These are phyloP conservation scores for Mycena filopes DNA, from an alignment of 768 basidiomycete species.

Conservation along the genomic window DNA sequence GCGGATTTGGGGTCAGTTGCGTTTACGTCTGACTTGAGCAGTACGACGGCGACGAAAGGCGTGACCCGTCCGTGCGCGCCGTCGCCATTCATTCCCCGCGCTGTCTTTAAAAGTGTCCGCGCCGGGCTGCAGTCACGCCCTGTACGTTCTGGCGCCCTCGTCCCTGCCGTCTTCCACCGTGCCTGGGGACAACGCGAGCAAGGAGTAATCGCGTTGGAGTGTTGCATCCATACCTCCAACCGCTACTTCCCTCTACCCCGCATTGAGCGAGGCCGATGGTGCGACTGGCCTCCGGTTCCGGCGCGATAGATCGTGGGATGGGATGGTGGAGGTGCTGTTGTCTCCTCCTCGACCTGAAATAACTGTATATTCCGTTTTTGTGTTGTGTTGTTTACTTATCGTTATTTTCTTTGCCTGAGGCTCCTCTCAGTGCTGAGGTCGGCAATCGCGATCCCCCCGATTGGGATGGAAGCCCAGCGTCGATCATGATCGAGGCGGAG, in stretches of 20 bases:
- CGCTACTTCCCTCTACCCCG: conserved; percentile 14
- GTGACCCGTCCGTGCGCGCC: too few species aligned
- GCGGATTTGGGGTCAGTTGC: too few species aligned
- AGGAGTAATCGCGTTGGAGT: conserved; percentile 10
- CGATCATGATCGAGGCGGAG: too few species aligned
- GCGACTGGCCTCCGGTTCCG: conserved; percentile 18
- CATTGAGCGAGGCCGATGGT: conserved; percentile 6
- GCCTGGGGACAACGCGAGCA: too few species aligned
- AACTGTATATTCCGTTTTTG: background rate
- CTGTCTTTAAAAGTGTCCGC: too few species aligned
- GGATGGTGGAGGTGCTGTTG: background rate
- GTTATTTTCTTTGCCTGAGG: background rate
- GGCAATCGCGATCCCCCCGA: too few species aligned
- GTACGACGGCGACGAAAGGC: too few species aligned
- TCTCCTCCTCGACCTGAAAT: background rate
- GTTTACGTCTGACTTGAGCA: too few species aligned
- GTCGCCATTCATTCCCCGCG: too few species aligned
- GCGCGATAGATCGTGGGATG: conserved; percentile 8
- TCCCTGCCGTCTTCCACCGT: background rate
- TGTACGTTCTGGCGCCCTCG: conserved; percentile 4
- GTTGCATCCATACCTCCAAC: background rate
- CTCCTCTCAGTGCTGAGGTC: too few species aligned
- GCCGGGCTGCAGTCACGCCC: too few species aligned
- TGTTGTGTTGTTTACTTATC: background rate
- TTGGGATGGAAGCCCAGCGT: too few species aligned